phyloP scores from a whole-genome alignment of 2,329 filamentous ascomycete species.

The Nannizzia gypsea region DNA sequence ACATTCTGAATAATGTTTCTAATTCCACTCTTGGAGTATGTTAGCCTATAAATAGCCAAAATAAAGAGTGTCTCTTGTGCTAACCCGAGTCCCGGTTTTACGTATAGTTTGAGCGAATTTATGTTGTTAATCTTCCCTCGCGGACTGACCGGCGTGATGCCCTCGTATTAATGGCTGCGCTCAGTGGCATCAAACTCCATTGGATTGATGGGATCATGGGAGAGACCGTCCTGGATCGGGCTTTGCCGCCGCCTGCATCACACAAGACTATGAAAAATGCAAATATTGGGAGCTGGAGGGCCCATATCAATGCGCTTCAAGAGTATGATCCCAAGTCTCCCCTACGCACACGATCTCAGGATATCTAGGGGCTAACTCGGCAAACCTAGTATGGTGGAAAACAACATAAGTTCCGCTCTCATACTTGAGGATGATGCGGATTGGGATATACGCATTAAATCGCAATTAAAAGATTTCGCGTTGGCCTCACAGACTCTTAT shows the following conservation, averaged over 20 bases:
- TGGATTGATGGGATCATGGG: constrained; percentile 36
- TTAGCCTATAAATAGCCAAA: neutral
- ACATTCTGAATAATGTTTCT: neutral
- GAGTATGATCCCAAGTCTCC: constrained; percentile 15
- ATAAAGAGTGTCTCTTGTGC: neutral
- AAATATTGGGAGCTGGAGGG: constrained; percentile 34
- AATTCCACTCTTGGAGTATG: constrained; percentile 2
- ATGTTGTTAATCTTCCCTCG: constrained; percentile 37
- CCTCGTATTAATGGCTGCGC: constrained; percentile 32
- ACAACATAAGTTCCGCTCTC: constrained; percentile 38
- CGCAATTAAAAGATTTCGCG: constrained; percentile 31
- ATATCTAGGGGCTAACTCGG: no score
- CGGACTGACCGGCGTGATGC: constrained; percentile 42
- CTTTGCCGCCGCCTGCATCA: constrained; percentile 26
- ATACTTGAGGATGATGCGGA: constrained; percentile 48
- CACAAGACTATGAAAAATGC: constrained; percentile 14
- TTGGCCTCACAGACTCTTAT: neutral
- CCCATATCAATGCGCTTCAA: constrained; percentile 29
- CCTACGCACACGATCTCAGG: neutral
- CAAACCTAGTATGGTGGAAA: constrained; percentile 31
- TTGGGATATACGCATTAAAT: constrained; percentile 44
- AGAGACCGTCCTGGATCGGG: constrained; percentile 32
- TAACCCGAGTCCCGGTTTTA: neutral
- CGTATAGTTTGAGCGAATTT: constrained; percentile 35
- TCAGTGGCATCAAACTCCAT: constrained; percentile 35